phyloP scores from a whole-genome alignment of 83 land plant genomes.

The Isoetes engelmannii region DNA sequence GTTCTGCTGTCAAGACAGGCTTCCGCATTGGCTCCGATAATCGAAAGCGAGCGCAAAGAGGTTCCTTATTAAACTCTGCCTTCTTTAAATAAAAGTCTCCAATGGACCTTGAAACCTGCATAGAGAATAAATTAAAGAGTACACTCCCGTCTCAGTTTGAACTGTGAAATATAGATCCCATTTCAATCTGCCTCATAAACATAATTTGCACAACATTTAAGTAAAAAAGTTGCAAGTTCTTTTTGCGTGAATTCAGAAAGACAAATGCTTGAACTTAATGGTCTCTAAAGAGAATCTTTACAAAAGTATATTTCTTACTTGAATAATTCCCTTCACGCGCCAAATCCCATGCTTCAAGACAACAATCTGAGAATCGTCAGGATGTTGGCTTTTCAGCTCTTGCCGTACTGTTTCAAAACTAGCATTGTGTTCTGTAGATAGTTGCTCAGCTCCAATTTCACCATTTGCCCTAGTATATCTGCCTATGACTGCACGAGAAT shows the following conservation, averaged over 20 bases:
- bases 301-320: not conserved
- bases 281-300: not conserved
- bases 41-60: slow-evolving; percentile 10
- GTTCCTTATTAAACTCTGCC: slow-evolving; percentile 20
- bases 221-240: not conserved
- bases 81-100: slow-evolving; percentile 12
- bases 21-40: slow-evolving; percentile 20
- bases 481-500: slow-evolving; percentile 33
- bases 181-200: not conserved
- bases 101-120: slow-evolving; percentile 3
- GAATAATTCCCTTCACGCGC: slow-evolving; percentile 32
- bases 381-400: slow-evolving; percentile 23
- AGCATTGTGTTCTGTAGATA: slow-evolving; percentile 30
- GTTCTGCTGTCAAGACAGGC: slow-evolving; percentile 20
- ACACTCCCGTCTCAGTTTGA: too few relatives aligned
- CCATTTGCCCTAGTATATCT: slow-evolving; percentile 23
- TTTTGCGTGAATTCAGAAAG: not conserved
- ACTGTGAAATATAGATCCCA: not conserved
- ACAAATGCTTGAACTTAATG: not conserved
- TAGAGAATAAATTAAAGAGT: not conserved
- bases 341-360: slow-evolving; percentile 29
- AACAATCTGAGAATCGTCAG: slow-evolving; percentile 30
- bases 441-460: slow-evolving; percentile 14
- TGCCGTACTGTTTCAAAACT: slow-evolving; percentile 24
- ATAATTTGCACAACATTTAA: not conserved